Conservation (phyloP, 345 rosid species). For the Gossypium thurberi region DNA sequence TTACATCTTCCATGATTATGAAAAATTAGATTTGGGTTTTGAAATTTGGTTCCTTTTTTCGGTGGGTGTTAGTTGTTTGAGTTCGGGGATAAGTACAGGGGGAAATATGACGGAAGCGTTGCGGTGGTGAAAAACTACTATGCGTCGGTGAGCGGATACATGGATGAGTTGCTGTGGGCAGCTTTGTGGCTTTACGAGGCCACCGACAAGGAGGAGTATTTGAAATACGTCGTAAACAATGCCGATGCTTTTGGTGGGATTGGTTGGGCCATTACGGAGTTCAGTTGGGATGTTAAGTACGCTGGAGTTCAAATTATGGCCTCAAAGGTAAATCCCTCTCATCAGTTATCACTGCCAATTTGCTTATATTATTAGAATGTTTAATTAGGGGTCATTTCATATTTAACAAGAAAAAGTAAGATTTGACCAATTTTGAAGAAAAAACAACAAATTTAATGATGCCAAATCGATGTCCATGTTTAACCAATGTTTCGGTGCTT, state of each 20-base stretch:
- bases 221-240: constrained; percentile 50
- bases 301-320: constrained; percentile 79
- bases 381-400: too few species aligned
- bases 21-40: not conserved
- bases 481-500: too few species aligned
- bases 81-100: constrained; percentile 75
- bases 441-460: too few species aligned
- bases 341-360: not conserved
- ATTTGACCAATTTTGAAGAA: too few species aligned
- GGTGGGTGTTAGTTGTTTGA: constrained; percentile 46
- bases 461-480: too few species aligned
- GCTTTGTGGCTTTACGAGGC: constrained; percentile 89
- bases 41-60: not conserved
- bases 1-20: not conserved
- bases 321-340: constrained; percentile 48
- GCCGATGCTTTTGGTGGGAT: constrained; percentile 65
- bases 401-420: too few species aligned
- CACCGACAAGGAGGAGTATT: constrained; percentile 65
- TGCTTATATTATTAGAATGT: too few species aligned
- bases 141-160: constrained; percentile 89
- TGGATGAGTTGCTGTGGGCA: constrained; percentile 94
- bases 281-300: constrained; percentile 98
- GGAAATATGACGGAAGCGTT: constrained; percentile 69
- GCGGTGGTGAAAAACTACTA: constrained; percentile 76
- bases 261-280: constrained; percentile 88